Evolutionary conservation across 2,329 filamentous ascomycete genomes (phyloP).

Genomic region (Dothistroma pini): DNA sequence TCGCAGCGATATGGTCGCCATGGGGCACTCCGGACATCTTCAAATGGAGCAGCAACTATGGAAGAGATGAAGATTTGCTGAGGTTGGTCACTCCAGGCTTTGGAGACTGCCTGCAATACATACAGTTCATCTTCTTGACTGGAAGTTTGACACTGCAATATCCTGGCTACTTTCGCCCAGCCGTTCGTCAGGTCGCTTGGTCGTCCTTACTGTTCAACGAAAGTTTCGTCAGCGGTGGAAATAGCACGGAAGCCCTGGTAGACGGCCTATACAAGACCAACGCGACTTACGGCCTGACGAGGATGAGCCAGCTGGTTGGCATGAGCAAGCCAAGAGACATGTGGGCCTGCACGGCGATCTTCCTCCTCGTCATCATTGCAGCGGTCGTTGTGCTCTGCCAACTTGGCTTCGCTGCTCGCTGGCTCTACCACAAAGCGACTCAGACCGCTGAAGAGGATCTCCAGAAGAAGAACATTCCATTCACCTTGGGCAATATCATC

Average conservation of each 20-base stretch:
- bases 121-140: slow-evolving; percentile 86
- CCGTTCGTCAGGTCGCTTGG: slow-evolving; percentile 84
- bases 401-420: slow-evolving; percentile 70
- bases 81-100: slow-evolving; percentile 93
- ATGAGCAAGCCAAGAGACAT: slow-evolving; percentile 73
- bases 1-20: slow-evolving; percentile 83
- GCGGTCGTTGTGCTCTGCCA: slow-evolving; percentile 68
- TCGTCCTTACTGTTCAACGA: slow-evolving; percentile 89
- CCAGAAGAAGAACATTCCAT: slow-evolving; percentile 85
- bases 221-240: slow-evolving; percentile 70
- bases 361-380: slow-evolving; percentile 74
- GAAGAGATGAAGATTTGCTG: slow-evolving; percentile 85
- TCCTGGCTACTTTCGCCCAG: slow-evolving; percentile 90
- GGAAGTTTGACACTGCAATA: slow-evolving; percentile 85
- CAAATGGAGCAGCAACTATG: slow-evolving; percentile 97
- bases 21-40: slow-evolving; percentile 92
- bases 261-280: slow-evolving; percentile 87
- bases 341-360: slow-evolving; percentile 92
- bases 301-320: slow-evolving; percentile 75
- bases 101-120: slow-evolving; percentile 93
- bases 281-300: slow-evolving; percentile 73
- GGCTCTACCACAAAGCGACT: slow-evolving; percentile 68
- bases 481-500: slow-evolving; percentile 57
- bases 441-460: slow-evolving; percentile 79
- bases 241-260: slow-evolving; percentile 62